Evolutionary conservation across 305 asterid species (phyloP).

Genomic region (Fraxinus angustifolia): DNA sequence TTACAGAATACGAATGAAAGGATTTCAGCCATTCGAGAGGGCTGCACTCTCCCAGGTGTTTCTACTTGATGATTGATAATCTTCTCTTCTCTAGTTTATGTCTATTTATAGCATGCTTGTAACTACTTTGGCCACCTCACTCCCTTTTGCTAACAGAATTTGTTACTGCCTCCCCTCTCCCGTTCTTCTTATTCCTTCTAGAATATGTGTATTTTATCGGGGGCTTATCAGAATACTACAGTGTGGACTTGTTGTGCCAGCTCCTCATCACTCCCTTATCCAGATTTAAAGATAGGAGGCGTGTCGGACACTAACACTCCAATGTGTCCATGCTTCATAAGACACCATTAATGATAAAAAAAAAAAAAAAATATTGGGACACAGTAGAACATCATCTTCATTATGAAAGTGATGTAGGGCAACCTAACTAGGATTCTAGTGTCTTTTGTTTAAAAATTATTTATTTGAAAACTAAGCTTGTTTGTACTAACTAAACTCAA

Average conservation of each 20-base stretch:
- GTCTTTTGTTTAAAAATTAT: neutral
- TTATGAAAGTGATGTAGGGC: neutral
- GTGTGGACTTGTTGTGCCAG: neutral
- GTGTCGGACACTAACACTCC: neutral
- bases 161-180: too few relatives aligned
- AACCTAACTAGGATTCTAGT: neutral
- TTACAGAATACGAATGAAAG: too few relatives aligned
- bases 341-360: neutral
- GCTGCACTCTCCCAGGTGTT: too few relatives aligned
- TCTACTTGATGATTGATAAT: too few relatives aligned
- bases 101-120: too few relatives aligned
- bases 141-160: too few relatives aligned
- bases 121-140: too few relatives aligned
- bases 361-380: neutral
- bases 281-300: neutral
- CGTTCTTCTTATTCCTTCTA: too few relatives aligned
- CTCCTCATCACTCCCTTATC: neutral
- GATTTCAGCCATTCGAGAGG: too few relatives aligned
- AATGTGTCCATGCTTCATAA: neutral
- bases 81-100: too few relatives aligned
- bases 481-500: neutral
- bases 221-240: neutral
- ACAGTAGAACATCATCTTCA: neutral
- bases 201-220: too few relatives aligned
- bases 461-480: neutral